Conservation (phyloP, 2,329 filamentous ascomycete species). For the Metarhizium rileyi region DNA sequence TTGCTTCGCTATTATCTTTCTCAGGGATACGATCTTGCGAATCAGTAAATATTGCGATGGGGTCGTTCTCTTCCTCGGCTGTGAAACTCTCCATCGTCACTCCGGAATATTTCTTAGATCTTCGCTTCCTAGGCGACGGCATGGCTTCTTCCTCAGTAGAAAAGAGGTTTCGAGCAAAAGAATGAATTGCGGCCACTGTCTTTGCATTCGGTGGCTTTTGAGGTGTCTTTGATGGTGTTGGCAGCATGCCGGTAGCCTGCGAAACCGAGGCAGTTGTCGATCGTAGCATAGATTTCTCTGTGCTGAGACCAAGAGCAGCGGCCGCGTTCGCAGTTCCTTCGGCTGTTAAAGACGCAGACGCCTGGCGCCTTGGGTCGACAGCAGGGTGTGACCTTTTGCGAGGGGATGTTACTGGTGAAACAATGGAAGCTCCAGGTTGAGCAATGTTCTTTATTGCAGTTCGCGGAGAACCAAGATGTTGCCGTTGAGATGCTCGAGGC, state of each 20-base stretch:
- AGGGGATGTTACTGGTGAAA: slow-evolving; percentile 36
- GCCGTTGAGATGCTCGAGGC: slow-evolving; percentile 30
- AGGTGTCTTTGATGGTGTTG: slow-evolving; percentile 71
- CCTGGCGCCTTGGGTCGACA: slow-evolving; percentile 37
- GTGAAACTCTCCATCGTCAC: slow-evolving; percentile 48
- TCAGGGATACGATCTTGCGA: slow-evolving; percentile 68
- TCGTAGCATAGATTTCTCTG: slow-evolving; percentile 17
- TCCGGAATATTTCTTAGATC: slow-evolving; percentile 46
- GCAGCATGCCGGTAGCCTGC: slow-evolving; percentile 48
- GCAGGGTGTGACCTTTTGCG: slow-evolving; percentile 40
- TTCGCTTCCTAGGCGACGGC: slow-evolving; percentile 48
- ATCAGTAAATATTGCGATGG: slow-evolving; percentile 70
- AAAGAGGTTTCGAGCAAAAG: slow-evolving; percentile 54
- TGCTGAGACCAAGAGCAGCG: slow-evolving; percentile 27
- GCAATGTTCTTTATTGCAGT: slow-evolving; percentile 21
- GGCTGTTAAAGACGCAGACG: slow-evolving; percentile 34
- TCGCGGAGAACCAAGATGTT: slow-evolving; percentile 21
- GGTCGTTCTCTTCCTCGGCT: slow-evolving; percentile 43
- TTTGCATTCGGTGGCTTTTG: slow-evolving; percentile 49
- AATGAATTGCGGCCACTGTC: slow-evolving; percentile 39
- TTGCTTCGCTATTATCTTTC: slow-evolving; percentile 54
- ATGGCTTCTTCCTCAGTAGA: slow-evolving; percentile 47
- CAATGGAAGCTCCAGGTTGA: slow-evolving; percentile 20
- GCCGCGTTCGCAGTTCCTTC: slow-evolving; percentile 34
- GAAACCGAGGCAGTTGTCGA: slow-evolving; percentile 19